Base-by-base conservation (phyloP, 441 rosid genomes). In the Eruca vesicaria region DNA sequence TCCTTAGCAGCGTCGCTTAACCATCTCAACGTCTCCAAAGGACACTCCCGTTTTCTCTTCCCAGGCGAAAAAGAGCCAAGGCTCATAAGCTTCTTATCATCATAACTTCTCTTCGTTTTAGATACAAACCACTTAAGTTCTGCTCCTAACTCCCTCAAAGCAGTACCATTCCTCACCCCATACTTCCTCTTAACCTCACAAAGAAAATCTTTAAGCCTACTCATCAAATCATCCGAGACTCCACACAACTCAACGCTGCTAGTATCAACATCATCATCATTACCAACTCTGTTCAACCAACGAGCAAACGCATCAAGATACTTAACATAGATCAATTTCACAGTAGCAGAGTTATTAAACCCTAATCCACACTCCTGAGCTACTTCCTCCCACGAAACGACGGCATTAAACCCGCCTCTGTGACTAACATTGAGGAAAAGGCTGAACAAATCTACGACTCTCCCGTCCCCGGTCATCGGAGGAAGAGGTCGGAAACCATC, bases 361-460 rank as follows among this genome's bases (percentile, higher is more conserved):
- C 71, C 88, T 35, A 88, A 69, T 12, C 94, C 91, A 20, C 72
- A 72, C 71, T 87, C 97, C 73, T 64, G 56, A 63, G 86, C 87
- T 63, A 88, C 90, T 41, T 75, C 69, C 48, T 61, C 88, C 94
- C 96, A 86, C 63, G 63, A 81, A 78, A 89, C 88, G 2, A 89
- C 88, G 2, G 73, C 73, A 20, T 68, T 61, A 14, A 75, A 77
- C 1, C 93, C 89, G 5, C 88, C 94, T 66, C 76, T 85, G 43
- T 78, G 68, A 14, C 80, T 82, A 78, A 84, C 94, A 32, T 59
- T 68, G 31, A 87, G 11, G 53, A 78, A 86, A 3, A 91, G 85
- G 21, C 59, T 77, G 63, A 84, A 76, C 85, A 86, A 82, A 82
- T 85, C 86, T 2, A 84, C 77, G 9, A 2, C 20, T 48, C 55